These are phyloP conservation scores for Colletotrichum sp. DNA, from an alignment of 2,329 filamentous ascomycete genomes.

Conservation along the genomic window DNA sequence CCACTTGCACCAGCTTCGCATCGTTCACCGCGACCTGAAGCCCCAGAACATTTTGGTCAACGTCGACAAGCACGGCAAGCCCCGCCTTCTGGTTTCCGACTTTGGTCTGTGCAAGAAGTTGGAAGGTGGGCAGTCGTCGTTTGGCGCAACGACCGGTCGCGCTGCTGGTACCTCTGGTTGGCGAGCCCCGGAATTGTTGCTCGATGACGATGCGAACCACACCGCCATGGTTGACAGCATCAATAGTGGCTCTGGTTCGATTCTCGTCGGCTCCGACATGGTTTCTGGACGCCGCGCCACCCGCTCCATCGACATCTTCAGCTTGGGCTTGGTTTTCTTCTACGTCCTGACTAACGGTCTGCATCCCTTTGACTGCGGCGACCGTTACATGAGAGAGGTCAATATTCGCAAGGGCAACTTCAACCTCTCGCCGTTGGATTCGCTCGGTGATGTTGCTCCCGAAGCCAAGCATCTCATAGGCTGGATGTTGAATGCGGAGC, in stretches of 20 bases:
- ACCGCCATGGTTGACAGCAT: constrained; percentile 56
- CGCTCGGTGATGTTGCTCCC: constrained; percentile 81
- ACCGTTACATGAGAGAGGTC: constrained; percentile 93
- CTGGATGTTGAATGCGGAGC: constrained; percentile 71
- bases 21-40: constrained; percentile 96
- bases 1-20: constrained; percentile 88
- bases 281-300: constrained; percentile 81
- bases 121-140: constrained; percentile 91
- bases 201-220: constrained; percentile 74
- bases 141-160: constrained; percentile 92
- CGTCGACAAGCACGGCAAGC: constrained; percentile 70
- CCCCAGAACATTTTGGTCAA: constrained; percentile 95
- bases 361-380: constrained; percentile 94
- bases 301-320: constrained; percentile 96
- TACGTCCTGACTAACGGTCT: constrained; percentile 94
- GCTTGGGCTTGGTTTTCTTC: constrained; percentile 95
- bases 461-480: constrained; percentile 88
- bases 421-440: constrained; percentile 72
- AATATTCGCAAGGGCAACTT: constrained; percentile 94
- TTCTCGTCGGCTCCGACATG: constrained; percentile 62
- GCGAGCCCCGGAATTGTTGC: constrained; percentile 92
- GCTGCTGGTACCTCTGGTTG: constrained; percentile 94
- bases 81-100: constrained; percentile 93
- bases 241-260: constrained; percentile 66
- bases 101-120: constrained; percentile 98